Evolutionary conservation across 2,329 filamentous ascomycete species (phyloP), one percentile per base, ranked within the genome.

Genomic region (Amphichorda felina): DNA sequence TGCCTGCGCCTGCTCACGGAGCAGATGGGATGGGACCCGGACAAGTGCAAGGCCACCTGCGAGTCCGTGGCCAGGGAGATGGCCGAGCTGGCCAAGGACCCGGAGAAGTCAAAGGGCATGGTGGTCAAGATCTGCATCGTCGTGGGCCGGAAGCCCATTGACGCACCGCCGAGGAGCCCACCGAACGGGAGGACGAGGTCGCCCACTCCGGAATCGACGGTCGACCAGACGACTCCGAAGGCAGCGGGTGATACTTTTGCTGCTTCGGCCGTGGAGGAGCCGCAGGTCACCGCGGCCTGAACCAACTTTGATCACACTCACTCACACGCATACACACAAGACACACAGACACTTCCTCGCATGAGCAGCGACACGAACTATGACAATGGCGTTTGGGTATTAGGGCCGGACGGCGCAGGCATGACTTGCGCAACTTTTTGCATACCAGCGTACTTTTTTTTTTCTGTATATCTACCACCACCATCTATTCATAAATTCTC

Each of bases 1-100:
- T 62, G 55, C 28, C 47, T 75, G 41, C 60, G 72, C 24, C 56
- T 67, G 9, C 55, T 75, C 38, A 75, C 69, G 2, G 63, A 61
- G 42, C 56, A 70, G 33, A 63, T 71, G 54, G 65, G 56, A 7
- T 75, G 70, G 69, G 60, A 66, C 16, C 52, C 65, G 1, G 60
- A 68, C 1, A 54, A 63, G 24, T 69, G 68, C 38, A 62, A 65
- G 32, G 50, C 51, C 19, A 54, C 60, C 17, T 71, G 69, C 45
- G 62, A 67, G 36, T 45, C 56, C 34, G 60, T 66, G 5, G 65
- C 64, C 3, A 50, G 59, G 38, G 68, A 73, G 41, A 51, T 72
- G 45, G 66, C 64, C 39, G 45, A 52, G 14, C 50, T 70, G 17
- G 67, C 70, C 21, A 63, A 65, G 34, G 60, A 68, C 35, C 56